A percentile compares a stretch with the other conserved stretches of the same genome.
Conservation (phyloP, 2,329 filamentous ascomycete species). For the Alternaria solani region DNA sequence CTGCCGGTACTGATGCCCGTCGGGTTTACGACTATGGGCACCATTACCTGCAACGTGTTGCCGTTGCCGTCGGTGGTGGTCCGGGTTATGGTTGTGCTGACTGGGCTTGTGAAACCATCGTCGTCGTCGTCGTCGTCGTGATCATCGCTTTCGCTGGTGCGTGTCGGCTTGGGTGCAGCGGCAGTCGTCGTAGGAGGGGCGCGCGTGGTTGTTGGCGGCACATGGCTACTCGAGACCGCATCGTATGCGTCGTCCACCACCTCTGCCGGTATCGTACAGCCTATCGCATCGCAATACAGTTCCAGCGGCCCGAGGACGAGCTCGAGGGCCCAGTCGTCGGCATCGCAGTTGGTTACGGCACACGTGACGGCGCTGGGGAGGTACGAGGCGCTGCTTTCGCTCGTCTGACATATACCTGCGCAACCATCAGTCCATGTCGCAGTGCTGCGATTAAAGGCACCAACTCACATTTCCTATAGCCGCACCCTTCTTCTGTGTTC, state of each 20-base stretch:
- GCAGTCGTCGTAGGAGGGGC: slow-evolving; percentile 9
- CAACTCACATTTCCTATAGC: slow-evolving; percentile 29
- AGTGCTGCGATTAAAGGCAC: not conserved
- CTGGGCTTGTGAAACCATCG: slow-evolving; percentile 20
- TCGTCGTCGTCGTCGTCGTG: slow-evolving; percentile 3
- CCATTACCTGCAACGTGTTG: slow-evolving; percentile 31
- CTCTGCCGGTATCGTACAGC: slow-evolving; percentile 26
- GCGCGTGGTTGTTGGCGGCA: slow-evolving; percentile 9
- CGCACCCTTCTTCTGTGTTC: slow-evolving; percentile 26
- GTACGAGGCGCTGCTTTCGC: slow-evolving; percentile 25
- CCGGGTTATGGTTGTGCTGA: slow-evolving; percentile 28
- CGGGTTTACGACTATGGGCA: slow-evolving; percentile 35
- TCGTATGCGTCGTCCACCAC: slow-evolving; percentile 32
- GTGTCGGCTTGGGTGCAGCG: slow-evolving; percentile 9
- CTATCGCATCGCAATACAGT: slow-evolving; percentile 27
- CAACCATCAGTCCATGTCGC: slow-evolving; percentile 7
- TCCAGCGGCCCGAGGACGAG: slow-evolving; percentile 30
- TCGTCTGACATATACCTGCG: slow-evolving; percentile 38
- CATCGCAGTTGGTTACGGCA: slow-evolving; percentile 26
- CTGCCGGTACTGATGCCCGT: slow-evolving; percentile 30
- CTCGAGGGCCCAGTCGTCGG: slow-evolving; percentile 21
- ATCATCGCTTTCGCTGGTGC: slow-evolving; percentile 9
- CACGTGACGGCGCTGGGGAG: slow-evolving; percentile 32
- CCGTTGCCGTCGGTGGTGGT: slow-evolving; percentile 32
- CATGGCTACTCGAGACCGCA: slow-evolving; percentile 18